These are phyloP conservation scores for Farysia itapuensis DNA, from an alignment of 1,284 basidiomycete species.

Conservation along the genomic window DNA sequence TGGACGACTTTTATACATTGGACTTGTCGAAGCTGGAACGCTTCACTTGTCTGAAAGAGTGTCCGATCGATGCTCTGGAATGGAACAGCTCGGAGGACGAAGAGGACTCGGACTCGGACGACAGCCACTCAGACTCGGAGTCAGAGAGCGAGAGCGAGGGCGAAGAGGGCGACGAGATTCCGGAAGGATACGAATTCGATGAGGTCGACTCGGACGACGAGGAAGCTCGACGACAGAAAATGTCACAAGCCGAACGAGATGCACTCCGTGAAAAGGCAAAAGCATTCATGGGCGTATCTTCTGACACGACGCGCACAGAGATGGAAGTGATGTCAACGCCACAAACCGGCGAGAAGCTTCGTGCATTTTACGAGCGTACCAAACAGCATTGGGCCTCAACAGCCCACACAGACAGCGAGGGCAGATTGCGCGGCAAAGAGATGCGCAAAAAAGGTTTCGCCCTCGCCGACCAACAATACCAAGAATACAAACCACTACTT, in stretches of 20 bases:
- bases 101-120: slow-evolving; percentile 19
- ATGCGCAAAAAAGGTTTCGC: slow-evolving; percentile 70
- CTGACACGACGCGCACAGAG: slow-evolving; percentile 68
- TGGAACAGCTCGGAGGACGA: slow-evolving; percentile 56
- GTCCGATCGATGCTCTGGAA: slow-evolving; percentile 56
- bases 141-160: slow-evolving; percentile 29
- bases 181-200: slow-evolving; percentile 43
- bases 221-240: slow-evolving; percentile 13
- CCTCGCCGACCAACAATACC: slow-evolving; percentile 50
- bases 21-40: slow-evolving; percentile 56
- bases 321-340: slow-evolving; percentile 82
- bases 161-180: slow-evolving; percentile 42
- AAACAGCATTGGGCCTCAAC: slow-evolving; percentile 74
- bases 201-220: slow-evolving; percentile 27
- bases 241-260: slow-evolving; percentile 56
- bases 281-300: slow-evolving; percentile 74
- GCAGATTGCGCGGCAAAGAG: slow-evolving; percentile 75
- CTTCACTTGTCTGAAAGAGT: slow-evolving; percentile 52
- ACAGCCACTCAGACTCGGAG: slow-evolving; percentile 19
- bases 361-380: slow-evolving; percentile 78
- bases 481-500: slow-evolving; percentile 56
- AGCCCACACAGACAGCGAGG: slow-evolving; percentile 65
- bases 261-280: slow-evolving; percentile 69
- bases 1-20: slow-evolving; percentile 59
- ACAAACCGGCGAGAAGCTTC: slow-evolving; percentile 81